Evolutionary conservation across 2,329 filamentous ascomycete species (phyloP), one percentile per base, ranked within the genome.

Genomic region (Aspergillaceae sp.): DNA sequence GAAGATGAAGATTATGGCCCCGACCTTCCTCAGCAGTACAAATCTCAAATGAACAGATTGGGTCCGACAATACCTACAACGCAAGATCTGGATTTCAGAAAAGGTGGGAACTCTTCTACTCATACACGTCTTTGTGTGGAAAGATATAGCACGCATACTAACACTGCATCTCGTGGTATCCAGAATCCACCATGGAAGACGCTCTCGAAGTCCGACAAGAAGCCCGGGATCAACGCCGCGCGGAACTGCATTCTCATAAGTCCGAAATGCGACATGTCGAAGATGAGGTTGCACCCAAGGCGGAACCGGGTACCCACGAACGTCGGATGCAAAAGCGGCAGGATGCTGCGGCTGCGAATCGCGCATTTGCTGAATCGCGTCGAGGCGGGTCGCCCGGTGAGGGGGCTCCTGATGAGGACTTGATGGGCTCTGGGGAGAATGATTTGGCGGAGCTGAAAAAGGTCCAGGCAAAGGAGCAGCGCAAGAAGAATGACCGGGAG

Each of bases 321-420:
- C 82, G 91, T 7, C 79, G 82, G 59, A 75, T 97, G 1, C 91
- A 98, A 71, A 96, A 96, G 76, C 84, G 83, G 53, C 78, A 77
- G 32, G 84, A 86, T 51, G 73, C 78, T 4, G 84, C 85, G 29
- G 82, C 84, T 5, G 80, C 83, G 54, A 83, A 94, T 72, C 78
- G 81, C 28, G 77, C 78, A 7, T 95, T 94, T 60, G 72, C 71
- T 6, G 62, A 68, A 71, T 80, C 48, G 74, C 89, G 53, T 61
- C 72, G 53, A 3, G 70, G 69, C 19, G 81, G 77, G 52, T 83
- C 81, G 8, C 79, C 83, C 0, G 75, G 66, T 51, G 77, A 72
- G 11, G 86, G 86, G 41, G 75, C 88, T 0, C 76, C 77, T 0
- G 90, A 94, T 8, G 72, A 73, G 10, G 86, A 94, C 45, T 64